Percentiles rank a stretch among this genome's conserved stretches.
Conservation (phyloP, 768 basidiomycete genomes). For the Terana coerulea region DNA sequence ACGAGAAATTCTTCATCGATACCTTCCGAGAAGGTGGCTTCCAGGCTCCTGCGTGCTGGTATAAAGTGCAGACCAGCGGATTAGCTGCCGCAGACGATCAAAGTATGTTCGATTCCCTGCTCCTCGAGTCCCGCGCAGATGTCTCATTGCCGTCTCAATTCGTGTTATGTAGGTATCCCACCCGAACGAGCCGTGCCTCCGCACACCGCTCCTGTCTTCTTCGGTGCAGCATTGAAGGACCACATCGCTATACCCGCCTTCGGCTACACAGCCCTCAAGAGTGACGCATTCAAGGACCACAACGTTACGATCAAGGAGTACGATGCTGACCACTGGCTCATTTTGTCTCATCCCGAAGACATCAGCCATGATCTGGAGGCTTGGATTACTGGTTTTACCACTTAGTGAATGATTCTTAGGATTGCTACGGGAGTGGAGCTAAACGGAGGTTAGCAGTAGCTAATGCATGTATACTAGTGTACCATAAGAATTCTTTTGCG, state of each 20-base stretch:
- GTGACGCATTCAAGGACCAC: slow-evolving; percentile 5
- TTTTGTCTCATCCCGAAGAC: slow-evolving; percentile 8
- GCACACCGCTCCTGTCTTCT: neutral
- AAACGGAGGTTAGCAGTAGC: no score
- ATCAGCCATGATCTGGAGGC: slow-evolving; percentile 1
- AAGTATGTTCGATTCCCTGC: no score
- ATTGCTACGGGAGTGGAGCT: no score
- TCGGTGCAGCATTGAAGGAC: slow-evolving; percentile 1
- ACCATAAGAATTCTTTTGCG: no score
- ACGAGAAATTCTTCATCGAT: slow-evolving; percentile 24
- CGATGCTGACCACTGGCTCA: slow-evolving; percentile 10
- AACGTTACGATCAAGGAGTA: slow-evolving; percentile 5
- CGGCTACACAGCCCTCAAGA: neutral
- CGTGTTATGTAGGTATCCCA: neutral
- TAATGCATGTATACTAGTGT: no score
- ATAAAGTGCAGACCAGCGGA: slow-evolving; percentile 23
- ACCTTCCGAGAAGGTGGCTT: slow-evolving; percentile 31
- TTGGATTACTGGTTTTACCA: no score
- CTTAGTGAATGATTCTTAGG: no score
- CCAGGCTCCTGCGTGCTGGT: slow-evolving; percentile 35
- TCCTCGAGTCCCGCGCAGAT: no score
- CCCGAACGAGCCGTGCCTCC: neutral
- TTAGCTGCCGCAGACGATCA: neutral
- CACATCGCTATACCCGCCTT: neutral
- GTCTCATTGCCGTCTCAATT: no score